Conservation (phyloP, 192 early-diverging fungal genomes). For the Coemansia sp. region DNA sequence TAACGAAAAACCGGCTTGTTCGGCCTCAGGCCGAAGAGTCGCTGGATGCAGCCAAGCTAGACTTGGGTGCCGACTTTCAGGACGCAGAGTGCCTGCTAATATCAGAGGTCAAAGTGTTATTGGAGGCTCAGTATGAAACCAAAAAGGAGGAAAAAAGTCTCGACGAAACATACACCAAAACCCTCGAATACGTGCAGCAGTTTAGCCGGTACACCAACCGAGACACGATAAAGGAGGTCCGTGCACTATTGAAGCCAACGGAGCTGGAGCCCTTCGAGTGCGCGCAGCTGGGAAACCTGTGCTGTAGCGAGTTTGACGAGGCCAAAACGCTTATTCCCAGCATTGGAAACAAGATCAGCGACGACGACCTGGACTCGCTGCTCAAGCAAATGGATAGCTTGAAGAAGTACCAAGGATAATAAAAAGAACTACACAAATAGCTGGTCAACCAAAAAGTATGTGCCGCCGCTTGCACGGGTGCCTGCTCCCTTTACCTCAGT, state of each 20-base stretch:
- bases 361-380: slow-evolving; percentile 70
- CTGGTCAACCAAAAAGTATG: slow-evolving; percentile 34
- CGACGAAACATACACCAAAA: slow-evolving; percentile 72
- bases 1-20: background rate
- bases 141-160: slow-evolving; percentile 56
- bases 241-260: slow-evolving; percentile 37
- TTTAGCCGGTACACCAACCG: slow-evolving; percentile 85
- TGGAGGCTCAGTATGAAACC: slow-evolving; percentile 62
- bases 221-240: slow-evolving; percentile 81
- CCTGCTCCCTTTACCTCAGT: slow-evolving; percentile 30
- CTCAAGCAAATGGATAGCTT: slow-evolving; percentile 80
- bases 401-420: slow-evolving; percentile 67
- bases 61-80: slow-evolving; percentile 61
- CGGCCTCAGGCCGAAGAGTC: slow-evolving; percentile 33
- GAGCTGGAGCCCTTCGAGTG: slow-evolving; percentile 80
- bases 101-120: slow-evolving; percentile 68
- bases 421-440: slow-evolving; percentile 21
- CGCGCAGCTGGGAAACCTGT: slow-evolving; percentile 87
- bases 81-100: slow-evolving; percentile 69
- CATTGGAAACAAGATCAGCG: slow-evolving; percentile 70
- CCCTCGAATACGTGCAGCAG: slow-evolving; percentile 77
- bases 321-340: slow-evolving; percentile 88
- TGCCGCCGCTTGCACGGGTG: slow-evolving; percentile 28
- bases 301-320: slow-evolving; percentile 89
- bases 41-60: slow-evolving; percentile 37